These are phyloP conservation scores for Pugionium dolabratum DNA, from an alignment of 345 rosid genomes.

Conservation along the genomic window DNA sequence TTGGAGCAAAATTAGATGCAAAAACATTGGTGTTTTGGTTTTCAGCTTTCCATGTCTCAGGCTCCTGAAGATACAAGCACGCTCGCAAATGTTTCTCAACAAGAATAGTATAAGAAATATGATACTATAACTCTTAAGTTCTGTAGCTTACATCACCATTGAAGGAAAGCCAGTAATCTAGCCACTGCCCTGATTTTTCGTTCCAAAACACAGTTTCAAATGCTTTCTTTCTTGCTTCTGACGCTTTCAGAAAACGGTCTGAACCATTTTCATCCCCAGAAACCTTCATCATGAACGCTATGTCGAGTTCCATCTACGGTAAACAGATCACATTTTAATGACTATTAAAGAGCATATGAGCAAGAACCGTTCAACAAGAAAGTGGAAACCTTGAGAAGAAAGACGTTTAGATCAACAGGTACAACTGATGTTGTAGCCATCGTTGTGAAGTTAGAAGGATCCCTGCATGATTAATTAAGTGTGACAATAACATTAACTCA, in stretches of 20 bases:
- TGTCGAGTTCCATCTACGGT: slow-evolving; percentile 85
- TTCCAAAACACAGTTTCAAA: slow-evolving; percentile 72
- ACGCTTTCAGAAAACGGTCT: slow-evolving; percentile 51
- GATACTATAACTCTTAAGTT: background rate
- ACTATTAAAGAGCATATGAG: background rate
- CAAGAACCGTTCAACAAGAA: background rate
- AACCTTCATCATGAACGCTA: slow-evolving; percentile 64
- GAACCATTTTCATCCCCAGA: slow-evolving; percentile 49
- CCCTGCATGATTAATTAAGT: slow-evolving; percentile 40
- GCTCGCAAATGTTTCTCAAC: background rate
- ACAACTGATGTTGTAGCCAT: slow-evolving; percentile 70
- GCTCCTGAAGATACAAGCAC: slow-evolving; percentile 44
- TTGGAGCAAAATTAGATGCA: slow-evolving; percentile 83
- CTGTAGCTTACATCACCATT: slow-evolving; percentile 32
- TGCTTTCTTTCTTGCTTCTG: slow-evolving; percentile 61
- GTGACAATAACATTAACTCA: background rate
- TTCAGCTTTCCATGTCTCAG: slow-evolving; percentile 55
- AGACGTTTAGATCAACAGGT: slow-evolving; percentile 85
- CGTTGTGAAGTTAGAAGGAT: slow-evolving; percentile 59
- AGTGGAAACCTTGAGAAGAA: slow-evolving; percentile 58
- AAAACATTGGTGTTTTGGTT: slow-evolving; percentile 64
- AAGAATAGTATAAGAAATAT: background rate
- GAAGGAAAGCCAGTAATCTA: slow-evolving; percentile 71
- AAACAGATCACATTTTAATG: background rate
- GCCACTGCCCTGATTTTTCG: slow-evolving; percentile 75